phyloP scores from a whole-genome alignment of 345 rosid genomes.

The Bretschneidera sinensis region DNA sequence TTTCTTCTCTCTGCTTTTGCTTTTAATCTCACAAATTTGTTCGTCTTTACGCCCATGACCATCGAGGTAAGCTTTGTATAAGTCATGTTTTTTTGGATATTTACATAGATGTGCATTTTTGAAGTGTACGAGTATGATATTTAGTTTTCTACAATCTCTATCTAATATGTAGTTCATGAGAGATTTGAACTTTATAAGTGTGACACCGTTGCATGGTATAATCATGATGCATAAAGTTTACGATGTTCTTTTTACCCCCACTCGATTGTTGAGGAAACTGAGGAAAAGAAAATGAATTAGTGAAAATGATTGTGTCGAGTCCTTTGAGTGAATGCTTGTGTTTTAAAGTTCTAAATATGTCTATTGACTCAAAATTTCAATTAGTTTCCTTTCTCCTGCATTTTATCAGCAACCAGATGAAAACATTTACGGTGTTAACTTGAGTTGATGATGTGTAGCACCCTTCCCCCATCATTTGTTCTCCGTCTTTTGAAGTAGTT shows the following conservation, averaged over 20 bases:
- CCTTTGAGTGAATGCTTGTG: not conserved
- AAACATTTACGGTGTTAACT: too few species aligned
- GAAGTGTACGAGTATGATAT: not conserved
- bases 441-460: too few species aligned
- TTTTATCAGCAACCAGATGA: too few species aligned
- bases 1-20: conserved; percentile 76
- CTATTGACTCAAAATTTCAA: too few species aligned
- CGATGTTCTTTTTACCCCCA: not conserved
- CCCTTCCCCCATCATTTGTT: too few species aligned
- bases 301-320: not conserved
- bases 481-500: too few species aligned
- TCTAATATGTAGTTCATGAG: too few species aligned
- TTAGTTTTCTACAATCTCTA: not conserved
- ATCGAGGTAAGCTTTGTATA: conserved; percentile 47
- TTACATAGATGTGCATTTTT: not conserved
- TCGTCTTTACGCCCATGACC: conserved; percentile 93
- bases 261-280: not conserved
- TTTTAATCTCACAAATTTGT: conserved; percentile 80
- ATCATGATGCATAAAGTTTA: not conserved
- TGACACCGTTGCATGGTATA: too few species aligned
- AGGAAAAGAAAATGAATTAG: not conserved
- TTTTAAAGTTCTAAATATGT: not conserved
- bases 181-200: too few species aligned
- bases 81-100: too few species aligned
- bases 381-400: too few species aligned